Evolutionary conservation across 164 flowering plant genomes (phyloP).

Genomic region (Malania oleifera): DNA sequence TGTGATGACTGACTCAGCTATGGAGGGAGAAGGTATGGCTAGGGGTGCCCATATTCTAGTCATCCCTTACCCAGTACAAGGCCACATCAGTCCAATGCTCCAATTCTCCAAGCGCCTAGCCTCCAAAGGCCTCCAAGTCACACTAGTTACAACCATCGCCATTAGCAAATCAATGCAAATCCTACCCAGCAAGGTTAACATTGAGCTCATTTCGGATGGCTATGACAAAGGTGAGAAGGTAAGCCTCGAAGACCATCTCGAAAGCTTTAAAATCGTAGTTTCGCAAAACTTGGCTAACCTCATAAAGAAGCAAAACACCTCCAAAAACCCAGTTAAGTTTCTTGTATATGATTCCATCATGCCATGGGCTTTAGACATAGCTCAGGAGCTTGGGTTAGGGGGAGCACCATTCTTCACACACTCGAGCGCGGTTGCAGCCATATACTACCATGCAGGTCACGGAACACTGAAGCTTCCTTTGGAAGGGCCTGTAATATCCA

Average conservation of each 20-base stretch:
- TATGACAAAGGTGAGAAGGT: conserved; percentile 22
- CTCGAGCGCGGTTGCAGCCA: conserved; percentile 14
- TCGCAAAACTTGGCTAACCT: conserved; percentile 9
- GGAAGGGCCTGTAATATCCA: too few relatives aligned
- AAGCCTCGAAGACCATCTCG: conserved; percentile 5
- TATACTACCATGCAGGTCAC: conserved; percentile 21
- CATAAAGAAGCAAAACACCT: neutral
- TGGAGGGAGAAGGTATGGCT: too few relatives aligned
- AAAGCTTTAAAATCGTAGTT: neutral
- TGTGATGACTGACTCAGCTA: too few relatives aligned
- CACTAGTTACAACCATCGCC: conserved; percentile 22
- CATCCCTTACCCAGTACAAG: too few relatives aligned
- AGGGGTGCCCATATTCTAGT: too few relatives aligned
- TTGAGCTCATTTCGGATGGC: conserved; percentile 33
- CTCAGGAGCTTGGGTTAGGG: conserved; percentile 10
- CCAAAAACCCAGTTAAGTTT: conserved; percentile 7
- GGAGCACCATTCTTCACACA: conserved; percentile 29
- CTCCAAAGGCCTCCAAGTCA: too few relatives aligned
- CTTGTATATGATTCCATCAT: conserved; percentile 19
- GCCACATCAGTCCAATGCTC: too few relatives aligned
- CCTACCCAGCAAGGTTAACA: neutral
- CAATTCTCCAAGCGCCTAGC: too few relatives aligned
- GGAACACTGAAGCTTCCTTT: conserved; percentile 12
- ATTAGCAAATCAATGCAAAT: conserved; percentile 8
- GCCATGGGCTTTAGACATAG: conserved; percentile 24